These are phyloP conservation scores for Leishmania martiniquensis DNA, from an alignment of 208 protist genomes.

Conservation along the genomic window DNA sequence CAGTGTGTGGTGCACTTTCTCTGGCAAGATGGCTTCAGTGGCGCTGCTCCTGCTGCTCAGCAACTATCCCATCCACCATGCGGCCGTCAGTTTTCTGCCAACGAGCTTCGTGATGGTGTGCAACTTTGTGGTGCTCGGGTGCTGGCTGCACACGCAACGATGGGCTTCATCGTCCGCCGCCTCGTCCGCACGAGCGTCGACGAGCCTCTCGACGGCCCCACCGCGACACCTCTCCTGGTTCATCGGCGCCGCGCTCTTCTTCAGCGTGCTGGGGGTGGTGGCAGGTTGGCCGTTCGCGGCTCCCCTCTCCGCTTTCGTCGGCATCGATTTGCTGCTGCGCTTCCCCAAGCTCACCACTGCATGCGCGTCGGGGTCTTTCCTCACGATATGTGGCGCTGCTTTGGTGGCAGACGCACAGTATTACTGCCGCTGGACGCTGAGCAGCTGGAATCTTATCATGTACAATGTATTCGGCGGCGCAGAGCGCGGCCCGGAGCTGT, in stretches of 20 bases:
- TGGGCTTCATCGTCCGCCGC: background rate
- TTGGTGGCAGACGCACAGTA: slow-evolving; percentile 47
- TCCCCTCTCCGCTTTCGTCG: slow-evolving; percentile 80
- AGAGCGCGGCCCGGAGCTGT: slow-evolving; percentile 79
- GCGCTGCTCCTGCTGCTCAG: slow-evolving; percentile 58
- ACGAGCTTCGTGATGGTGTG: slow-evolving; percentile 90
- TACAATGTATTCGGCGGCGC: slow-evolving; percentile 69
- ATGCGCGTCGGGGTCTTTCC: slow-evolving; percentile 30
- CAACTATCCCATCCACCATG: slow-evolving; percentile 74
- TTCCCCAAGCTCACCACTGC: slow-evolving; percentile 33
- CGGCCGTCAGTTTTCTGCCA: slow-evolving; percentile 78
- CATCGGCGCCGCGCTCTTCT: slow-evolving; percentile 39
- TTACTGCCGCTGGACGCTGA: slow-evolving; percentile 49
- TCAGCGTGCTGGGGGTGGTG: slow-evolving; percentile 53
- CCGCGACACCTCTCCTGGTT: slow-evolving; percentile 6
- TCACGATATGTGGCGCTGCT: slow-evolving; percentile 18
- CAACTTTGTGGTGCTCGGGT: slow-evolving; percentile 65
- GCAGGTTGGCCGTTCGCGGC: slow-evolving; percentile 94
- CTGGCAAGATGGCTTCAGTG: slow-evolving; percentile 44
- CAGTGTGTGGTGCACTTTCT: slow-evolving; percentile 55
- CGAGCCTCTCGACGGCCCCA: background rate
- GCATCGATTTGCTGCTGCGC: slow-evolving; percentile 68
- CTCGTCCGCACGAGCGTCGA: background rate
- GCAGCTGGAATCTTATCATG: slow-evolving; percentile 62
- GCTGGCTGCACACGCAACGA: slow-evolving; percentile 55